Conservation (phyloP, 306 rosid genomes). For the Quercus parvula region DNA sequence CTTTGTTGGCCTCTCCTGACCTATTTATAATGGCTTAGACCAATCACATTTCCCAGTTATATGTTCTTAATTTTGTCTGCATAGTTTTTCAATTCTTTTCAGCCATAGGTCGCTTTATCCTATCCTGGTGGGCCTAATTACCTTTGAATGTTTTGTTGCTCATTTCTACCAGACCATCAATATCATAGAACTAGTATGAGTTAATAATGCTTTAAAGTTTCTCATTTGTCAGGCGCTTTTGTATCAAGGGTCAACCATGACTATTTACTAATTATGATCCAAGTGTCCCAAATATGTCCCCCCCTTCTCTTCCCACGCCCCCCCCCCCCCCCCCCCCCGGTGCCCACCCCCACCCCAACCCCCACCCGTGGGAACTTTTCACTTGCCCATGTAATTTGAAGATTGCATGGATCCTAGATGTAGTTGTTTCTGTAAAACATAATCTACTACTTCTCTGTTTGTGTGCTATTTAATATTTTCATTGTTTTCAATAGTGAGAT, state of each 20-base stretch:
- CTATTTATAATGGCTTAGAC: not conserved
- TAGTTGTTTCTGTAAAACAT: not conserved
- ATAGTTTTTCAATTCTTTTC: conserved; percentile 2
- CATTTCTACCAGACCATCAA: not conserved
- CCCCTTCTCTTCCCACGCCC: no score
- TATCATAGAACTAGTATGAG: not conserved
- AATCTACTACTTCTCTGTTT: not conserved
- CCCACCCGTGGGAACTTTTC: not conserved
- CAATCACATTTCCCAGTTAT: conserved; percentile 5
- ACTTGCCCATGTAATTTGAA: not conserved
- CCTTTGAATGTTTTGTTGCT: not conserved
- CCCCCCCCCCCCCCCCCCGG: not conserved
- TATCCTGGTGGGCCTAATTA: not conserved
- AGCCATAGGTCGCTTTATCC: conserved; percentile 1
- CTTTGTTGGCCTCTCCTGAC: not conserved
- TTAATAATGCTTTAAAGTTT: conserved; percentile 1
- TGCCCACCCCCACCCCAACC: no score
- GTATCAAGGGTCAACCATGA: not conserved
- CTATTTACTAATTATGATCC: no score
- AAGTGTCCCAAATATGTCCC: not conserved
- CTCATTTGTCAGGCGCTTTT: not conserved
- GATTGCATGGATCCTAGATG: not conserved
- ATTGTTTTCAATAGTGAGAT: conserved; percentile 14
- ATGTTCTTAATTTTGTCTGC: not conserved
- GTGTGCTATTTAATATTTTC: conserved; percentile 1